Evolutionary conservation across 805 yeast species (phyloP), one percentile per base, ranked within the genome.

Genomic region (Dipodascopsis uninucleata): DNA sequence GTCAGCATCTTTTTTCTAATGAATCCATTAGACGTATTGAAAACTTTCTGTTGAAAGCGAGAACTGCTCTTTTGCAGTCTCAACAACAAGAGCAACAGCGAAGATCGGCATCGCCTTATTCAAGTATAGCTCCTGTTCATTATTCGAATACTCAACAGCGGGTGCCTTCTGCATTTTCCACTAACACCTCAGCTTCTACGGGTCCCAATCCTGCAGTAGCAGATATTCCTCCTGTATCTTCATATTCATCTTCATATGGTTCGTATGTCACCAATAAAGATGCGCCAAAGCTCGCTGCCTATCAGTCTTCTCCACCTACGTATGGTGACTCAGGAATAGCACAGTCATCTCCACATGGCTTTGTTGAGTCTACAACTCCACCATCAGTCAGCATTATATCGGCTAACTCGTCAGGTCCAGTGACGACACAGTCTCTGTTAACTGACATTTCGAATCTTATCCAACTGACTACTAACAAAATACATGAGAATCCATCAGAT

Each of bases 11-110:
- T 35, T 89, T 94, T 61, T 82, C 86, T 10, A 71, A 68, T 28
- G 81, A 77, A 3, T 82, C 85, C 31, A 69, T 89, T 52, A 77
- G 76, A 23, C 77, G 74, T 58, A 84, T 93, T 45, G 95, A 86
- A 55, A 71, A 68, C 33, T 93, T 88, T 60, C 67, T 94, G 24
- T 4, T 41, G 28, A 53, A 53, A 24, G 49, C 50, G 3, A 39
- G 41, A 21, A 28, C 45, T 12, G 45, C 55, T 12, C 29, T 45
- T 12, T 17, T 23, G 8, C 44, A 36, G 20, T 26, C 39, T 21
- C 53, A 55, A 25, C 58, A 52, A 36, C 57, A 49, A 32, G 57
- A 53, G n/a, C 47, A 40, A 20, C 56, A 33, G n/a, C 39, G 40
- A 23, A 35, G n/a, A n/a, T 29, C 16, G 5, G 33, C 17, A 20